A percentile compares a stretch with the other conserved stretches of the same genome.
These are phyloP conservation scores for Dichomitus squalens DNA, from an alignment of 1,284 basidiomycete species.

Conservation along the genomic window DNA sequence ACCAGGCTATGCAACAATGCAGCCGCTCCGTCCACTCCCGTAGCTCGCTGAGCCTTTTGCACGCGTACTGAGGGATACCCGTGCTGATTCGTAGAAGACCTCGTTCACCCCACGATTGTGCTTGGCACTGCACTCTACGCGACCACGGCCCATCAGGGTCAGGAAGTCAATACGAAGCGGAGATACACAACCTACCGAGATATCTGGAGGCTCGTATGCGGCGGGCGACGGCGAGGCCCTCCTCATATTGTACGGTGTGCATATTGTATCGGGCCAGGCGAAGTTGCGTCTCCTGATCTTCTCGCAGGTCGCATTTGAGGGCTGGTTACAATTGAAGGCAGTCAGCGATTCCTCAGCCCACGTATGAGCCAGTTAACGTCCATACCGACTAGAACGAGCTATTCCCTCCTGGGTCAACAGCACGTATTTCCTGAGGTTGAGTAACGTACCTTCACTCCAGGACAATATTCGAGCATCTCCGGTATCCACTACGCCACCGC, in stretches of 20 bases:
- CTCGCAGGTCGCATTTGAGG: constrained; percentile 92
- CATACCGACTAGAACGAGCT: constrained; percentile 84
- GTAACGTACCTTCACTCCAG: constrained; percentile 80
- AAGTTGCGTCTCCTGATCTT: constrained; percentile 70
- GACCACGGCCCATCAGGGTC: constrained; percentile 3
- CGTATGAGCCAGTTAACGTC: neutral
- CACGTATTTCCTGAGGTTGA: neutral
- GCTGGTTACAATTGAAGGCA: constrained; percentile 47
- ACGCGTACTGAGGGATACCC: constrained; percentile 77
- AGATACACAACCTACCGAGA: constrained; percentile 63
- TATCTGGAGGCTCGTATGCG: constrained; percentile 92
- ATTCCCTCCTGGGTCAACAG: neutral
- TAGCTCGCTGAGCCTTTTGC: constrained; percentile 63
- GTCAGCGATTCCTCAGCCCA: neutral
- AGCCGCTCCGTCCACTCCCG: constrained; percentile 31
- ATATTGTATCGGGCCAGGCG: constrained; percentile 68
- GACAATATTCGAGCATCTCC: constrained; percentile 87
- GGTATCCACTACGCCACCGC: constrained; percentile 73
- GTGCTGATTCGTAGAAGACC: constrained; percentile 88
- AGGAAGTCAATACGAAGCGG: neutral
- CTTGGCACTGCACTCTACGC: constrained; percentile 91
- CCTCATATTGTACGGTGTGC: constrained; percentile 85
- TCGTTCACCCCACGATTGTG: constrained; percentile 93
- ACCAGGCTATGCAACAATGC: constrained; percentile 29
- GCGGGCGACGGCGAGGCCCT: constrained; percentile 85